Evolutionary conservation across 495 filamentous ascomycete species (phyloP).

Genomic region (Daldinia bambusicola): DNA sequence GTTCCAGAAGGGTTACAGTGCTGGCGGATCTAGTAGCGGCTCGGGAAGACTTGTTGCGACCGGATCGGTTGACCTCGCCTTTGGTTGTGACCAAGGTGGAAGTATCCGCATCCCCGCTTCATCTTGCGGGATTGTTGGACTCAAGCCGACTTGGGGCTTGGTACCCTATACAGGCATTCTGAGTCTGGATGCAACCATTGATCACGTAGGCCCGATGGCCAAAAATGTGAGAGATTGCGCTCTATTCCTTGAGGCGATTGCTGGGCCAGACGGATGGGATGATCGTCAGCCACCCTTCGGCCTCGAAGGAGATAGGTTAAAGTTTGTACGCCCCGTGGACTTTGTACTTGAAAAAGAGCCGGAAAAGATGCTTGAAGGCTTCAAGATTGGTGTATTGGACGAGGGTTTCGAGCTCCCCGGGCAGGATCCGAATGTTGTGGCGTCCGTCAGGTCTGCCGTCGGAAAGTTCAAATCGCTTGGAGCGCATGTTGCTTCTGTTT

Average conservation of each 20-base stretch:
- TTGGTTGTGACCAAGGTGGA: constrained; percentile 71
- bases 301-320: constrained; percentile 52
- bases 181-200: constrained; percentile 58
- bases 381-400: constrained; percentile 63
- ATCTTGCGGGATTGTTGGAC: constrained; percentile 58
- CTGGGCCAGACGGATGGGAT: constrained; percentile 67
- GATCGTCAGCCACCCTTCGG: constrained; percentile 60
- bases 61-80: constrained; percentile 63
- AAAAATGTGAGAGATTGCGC: constrained; percentile 62
- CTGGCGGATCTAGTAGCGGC: constrained; percentile 69
- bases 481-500: constrained; percentile 62
- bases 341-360: constrained; percentile 23
- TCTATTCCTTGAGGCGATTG: constrained; percentile 61
- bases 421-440: constrained; percentile 56
- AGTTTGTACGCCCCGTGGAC: constrained; percentile 47
- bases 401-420: constrained; percentile 61
- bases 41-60: constrained; percentile 63
- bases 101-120: constrained; percentile 66
- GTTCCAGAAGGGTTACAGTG: constrained; percentile 59
- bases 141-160: constrained; percentile 62
- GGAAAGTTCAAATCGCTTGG: constrained; percentile 61
- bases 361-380: constrained; percentile 53
- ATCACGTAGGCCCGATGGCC: constrained; percentile 62
- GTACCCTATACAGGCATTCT: constrained; percentile 62
- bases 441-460: constrained; percentile 55